Base-by-base conservation (phyloP, 1,284 basidiomycete genomes). In the Leucoagaricus sp. region DNA sequence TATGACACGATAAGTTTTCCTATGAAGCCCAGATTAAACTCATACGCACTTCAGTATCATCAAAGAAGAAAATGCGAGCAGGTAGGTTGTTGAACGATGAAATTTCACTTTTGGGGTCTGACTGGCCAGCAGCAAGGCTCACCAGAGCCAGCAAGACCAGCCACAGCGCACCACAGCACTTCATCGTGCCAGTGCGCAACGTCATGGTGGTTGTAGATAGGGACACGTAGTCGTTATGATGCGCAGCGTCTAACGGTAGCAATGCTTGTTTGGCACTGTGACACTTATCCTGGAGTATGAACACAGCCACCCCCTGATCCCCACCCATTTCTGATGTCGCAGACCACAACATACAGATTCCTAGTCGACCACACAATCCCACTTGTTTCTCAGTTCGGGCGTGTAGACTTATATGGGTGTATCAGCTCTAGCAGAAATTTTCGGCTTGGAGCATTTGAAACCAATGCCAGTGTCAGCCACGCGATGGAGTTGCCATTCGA, bases 51-150 rank as follows among this genome's bases (percentile, higher is more conserved):
- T 87, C 72, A 5, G 92, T 89, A 75, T 97, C 96, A 63, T 96
- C 91, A 75, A 98, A 96, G 80, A 95, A 98, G 77, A 91, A 90
- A 53, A 98, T 72, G 63, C 84, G 80, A n/a, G 82, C 80, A 0
- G 96, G 95, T n/a, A 93, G 75, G 69, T 92, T 91, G 49, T 76
- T 64, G 68, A 91, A 91, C 55, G 76, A 72, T 33, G 70, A 78
- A 52, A 87, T 64, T 69, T 63, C 48, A 75, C 77, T 38, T 66
- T 58, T 58, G 53, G 60, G 33, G 55, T 54, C 53, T 7, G 36
- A 29, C 40, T 55, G 48, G 38, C 41, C 44, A 21, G 13, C 13
- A n/a, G 34, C 52, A 31, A 45, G 29, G 23, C 41, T 19, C n/a
- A 23, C 46, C 25, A 59, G 26, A 44, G 48, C 47, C 15, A 59